phyloP scores from a whole-genome alignment of 208 protist genomes.

The Leishmania martiniquensis region DNA sequence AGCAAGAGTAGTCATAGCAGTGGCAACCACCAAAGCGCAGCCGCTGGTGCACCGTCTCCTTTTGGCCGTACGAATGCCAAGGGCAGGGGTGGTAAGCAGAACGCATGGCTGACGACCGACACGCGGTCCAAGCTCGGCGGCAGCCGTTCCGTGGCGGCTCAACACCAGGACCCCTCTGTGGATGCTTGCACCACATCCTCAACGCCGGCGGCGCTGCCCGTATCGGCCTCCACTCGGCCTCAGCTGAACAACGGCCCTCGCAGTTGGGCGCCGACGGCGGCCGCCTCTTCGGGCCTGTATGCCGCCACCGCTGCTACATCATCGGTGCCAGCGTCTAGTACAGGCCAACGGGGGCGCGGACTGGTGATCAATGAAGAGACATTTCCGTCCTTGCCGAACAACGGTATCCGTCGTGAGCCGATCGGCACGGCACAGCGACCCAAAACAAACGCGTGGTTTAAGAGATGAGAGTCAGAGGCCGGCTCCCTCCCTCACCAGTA shows the following conservation, averaged over 20 bases:
- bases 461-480: slow-evolving; percentile 5
- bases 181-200: not conserved
- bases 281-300: not conserved
- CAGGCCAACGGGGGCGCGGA: slow-evolving; percentile 13
- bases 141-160: not conserved
- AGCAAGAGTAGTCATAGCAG: slow-evolving; percentile 7
- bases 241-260: slow-evolving; percentile 18
- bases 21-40: not conserved
- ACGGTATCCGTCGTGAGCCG: slow-evolving; percentile 17
- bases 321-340: slow-evolving; percentile 1
- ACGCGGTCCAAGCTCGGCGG: slow-evolving; percentile 27
- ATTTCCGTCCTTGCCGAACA: slow-evolving; percentile 56
- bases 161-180: slow-evolving; percentile 18
- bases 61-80: slow-evolving; percentile 23
- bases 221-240: slow-evolving; percentile 7
- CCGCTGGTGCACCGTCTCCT: slow-evolving; percentile 3
- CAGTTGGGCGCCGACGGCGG: slow-evolving; percentile 7
- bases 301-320: not conserved
- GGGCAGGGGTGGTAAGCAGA: slow-evolving; percentile 28
- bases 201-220: not conserved
- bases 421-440: slow-evolving; percentile 32
- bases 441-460: slow-evolving; percentile 57
- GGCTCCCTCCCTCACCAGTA: not conserved
- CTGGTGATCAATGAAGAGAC: slow-evolving; percentile 48
- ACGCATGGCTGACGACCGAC: slow-evolving; percentile 50